Evolutionary conservation across 1,284 basidiomycete genomes (phyloP), one percentile per base, ranked within the genome.

Genomic region (Neonothopanus nambi): DNA sequence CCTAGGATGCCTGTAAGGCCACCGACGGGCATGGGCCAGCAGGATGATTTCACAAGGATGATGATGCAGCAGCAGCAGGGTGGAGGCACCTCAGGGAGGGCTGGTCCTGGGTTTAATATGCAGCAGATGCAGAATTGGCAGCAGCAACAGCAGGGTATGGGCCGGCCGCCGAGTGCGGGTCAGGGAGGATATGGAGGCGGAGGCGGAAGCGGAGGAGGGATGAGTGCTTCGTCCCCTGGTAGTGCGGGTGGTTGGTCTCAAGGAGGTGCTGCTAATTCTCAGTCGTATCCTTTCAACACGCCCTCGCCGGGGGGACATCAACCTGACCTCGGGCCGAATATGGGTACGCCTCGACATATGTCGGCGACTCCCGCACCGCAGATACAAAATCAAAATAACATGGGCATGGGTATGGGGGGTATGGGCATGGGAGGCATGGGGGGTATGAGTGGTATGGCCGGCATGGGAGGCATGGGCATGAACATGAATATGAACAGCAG

Each of bases 41-140:
- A 75, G 50, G 78, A 82, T 35, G 82, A 84, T 42, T 80, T 79
- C 58, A 76, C 81, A 65, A 69, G 81, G 61, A 70, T 76, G 69
- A 63, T 78, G 68, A 60, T 70, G 61, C 66, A 57, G 51, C 58
- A 52, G 58, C 61, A 49, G 51, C 59, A 70, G 36, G 69, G 67
- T 57, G 64, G 33, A 42, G 43, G 39, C 9, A 13, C 18, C 17
- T 45, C 41, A 38, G 48, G 54, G 43, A 45, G 51, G 23, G 21
- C 55, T 48, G 44, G 53, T 18, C 21, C 49, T 7, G 38, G 43
- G 8, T 56, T 58, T 18, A 53, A 38, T 15, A 51, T 49, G 21
- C 56, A 57, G 40, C 53, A 48, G 38, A 54, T 55, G 40, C 57
- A 55, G 33, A 63, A 56, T 51, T 69, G 69, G 69, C 68, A 63